A percentile compares a stretch with the other conserved stretches of the same genome.
These are phyloP conservation scores for Lablab purpureus DNA, from an alignment of 306 rosid species.

Conservation along the genomic window DNA sequence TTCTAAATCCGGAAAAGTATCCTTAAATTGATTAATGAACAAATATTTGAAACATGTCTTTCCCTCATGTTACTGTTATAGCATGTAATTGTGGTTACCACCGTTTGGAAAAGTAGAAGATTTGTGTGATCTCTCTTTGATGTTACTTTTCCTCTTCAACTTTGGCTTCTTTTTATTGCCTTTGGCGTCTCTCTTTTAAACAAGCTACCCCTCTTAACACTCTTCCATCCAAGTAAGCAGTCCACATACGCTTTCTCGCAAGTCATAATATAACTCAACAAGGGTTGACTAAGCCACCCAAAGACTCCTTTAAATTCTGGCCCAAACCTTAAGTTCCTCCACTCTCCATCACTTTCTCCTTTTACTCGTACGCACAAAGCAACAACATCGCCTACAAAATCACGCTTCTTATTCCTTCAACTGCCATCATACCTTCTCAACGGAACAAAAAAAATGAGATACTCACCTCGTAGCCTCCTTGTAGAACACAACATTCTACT, in stretches of 20 bases:
- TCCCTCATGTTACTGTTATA: slow-evolving; percentile 50
- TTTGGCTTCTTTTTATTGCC: slow-evolving; percentile 65
- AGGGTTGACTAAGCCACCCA: slow-evolving; percentile 84
- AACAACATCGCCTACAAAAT: slow-evolving; percentile 39
- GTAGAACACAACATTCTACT: slow-evolving; percentile 54
- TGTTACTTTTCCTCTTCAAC: slow-evolving; percentile 74
- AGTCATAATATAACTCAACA: slow-evolving; percentile 36
- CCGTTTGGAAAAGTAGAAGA: slow-evolving; percentile 79
- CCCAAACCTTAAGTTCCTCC: slow-evolving; percentile 57
- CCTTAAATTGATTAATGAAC: slow-evolving; percentile 51
- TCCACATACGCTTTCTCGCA: slow-evolving; percentile 81
- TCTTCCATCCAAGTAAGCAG: slow-evolving; percentile 74
- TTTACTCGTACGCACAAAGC: slow-evolving; percentile 44
- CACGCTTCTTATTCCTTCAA: slow-evolving; percentile 52
- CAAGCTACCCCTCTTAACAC: slow-evolving; percentile 56
- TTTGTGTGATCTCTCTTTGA: slow-evolving; percentile 74
- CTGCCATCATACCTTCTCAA: slow-evolving; percentile 41
- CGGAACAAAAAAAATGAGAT: slow-evolving; percentile 50
- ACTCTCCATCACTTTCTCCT: slow-evolving; percentile 55
- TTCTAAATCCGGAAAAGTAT: slow-evolving; percentile 64
- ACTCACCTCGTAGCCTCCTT: slow-evolving; percentile 51
- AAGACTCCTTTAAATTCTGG: slow-evolving; percentile 70
- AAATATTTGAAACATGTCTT: slow-evolving; percentile 49
- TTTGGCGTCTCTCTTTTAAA: slow-evolving; percentile 56
- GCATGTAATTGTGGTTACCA: slow-evolving; percentile 60